A percentile compares a stretch with the other conserved stretches of the same genome.
These are phyloP conservation scores for Ilyonectria robusta DNA, from an alignment of 2,329 filamentous ascomycete species.

Conservation along the genomic window DNA sequence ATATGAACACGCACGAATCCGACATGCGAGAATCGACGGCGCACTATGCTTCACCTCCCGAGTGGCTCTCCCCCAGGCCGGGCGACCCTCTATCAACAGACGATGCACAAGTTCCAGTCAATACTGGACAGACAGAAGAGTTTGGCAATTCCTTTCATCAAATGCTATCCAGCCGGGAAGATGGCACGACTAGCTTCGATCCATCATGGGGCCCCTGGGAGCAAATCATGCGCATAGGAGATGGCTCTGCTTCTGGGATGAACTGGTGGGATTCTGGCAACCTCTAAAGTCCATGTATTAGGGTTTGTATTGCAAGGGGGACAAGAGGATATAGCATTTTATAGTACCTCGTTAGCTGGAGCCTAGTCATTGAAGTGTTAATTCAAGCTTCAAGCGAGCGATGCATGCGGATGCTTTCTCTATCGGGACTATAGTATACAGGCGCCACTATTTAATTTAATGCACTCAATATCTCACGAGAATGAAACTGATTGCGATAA, in stretches of 20 bases:
- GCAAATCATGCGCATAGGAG: slow-evolving; percentile 20
- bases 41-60: slow-evolving; percentile 35
- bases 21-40: slow-evolving; percentile 39
- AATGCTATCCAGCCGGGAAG: background rate
- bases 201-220: slow-evolving; percentile 40
- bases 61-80: slow-evolving; percentile 21
- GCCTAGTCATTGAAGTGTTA: no score
- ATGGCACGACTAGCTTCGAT: background rate
- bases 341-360: no score
- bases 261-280: slow-evolving; percentile 38
- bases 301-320: no score
- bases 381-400: no score
- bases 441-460: no score
- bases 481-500: no score
- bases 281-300: slow-evolving; percentile 1
- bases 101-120: background rate
- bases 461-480: no score
- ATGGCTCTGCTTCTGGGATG: slow-evolving; percentile 15
- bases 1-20: slow-evolving; percentile 7
- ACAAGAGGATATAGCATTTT: no score
- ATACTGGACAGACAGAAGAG: background rate
- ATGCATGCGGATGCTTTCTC: no score
- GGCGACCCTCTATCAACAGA: background rate
- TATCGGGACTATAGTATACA: no score
- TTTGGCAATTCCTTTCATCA: background rate